Evolutionary conservation across 1,139 yeast genomes (phyloP).

Genomic region (Hemisphaericaspora xylanilytica): DNA sequence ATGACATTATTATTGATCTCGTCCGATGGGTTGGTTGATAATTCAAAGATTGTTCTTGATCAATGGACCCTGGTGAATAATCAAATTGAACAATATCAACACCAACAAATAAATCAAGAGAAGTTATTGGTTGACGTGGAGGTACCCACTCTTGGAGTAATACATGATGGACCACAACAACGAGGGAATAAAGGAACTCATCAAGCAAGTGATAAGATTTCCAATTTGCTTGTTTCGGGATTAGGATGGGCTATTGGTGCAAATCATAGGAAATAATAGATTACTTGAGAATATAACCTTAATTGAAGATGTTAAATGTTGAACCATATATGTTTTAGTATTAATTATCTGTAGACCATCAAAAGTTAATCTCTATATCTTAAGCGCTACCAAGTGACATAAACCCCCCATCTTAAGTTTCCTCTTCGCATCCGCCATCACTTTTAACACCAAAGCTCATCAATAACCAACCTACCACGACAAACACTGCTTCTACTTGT

Average conservation of each 20-base stretch:
- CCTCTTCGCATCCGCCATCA: no score
- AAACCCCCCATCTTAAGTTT: no score
- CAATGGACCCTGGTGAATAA: constrained; percentile 37
- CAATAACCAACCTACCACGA: no score
- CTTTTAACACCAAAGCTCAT: no score
- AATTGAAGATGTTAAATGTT: no score
- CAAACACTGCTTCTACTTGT: no score
- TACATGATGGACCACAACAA: no score
- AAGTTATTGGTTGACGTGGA: constrained; percentile 17
- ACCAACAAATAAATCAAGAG: constrained; percentile 7
- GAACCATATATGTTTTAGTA: no score
- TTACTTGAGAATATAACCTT: neutral
- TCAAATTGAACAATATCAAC: constrained; percentile 24
- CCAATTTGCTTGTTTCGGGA: constrained; percentile 54
- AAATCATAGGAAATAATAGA: constrained; percentile 16
- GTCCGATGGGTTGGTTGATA: constrained; percentile 22
- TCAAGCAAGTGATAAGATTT: constrained; percentile 49
- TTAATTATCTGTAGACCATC: neutral
- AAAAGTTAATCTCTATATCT: no score
- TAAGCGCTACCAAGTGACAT: neutral
- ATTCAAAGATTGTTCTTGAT: constrained; percentile 31
- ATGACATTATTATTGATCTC: constrained; percentile 35
- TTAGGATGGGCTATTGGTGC: constrained; percentile 72
- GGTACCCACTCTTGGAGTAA: no score
- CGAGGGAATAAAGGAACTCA: constrained; percentile 31